A percentile compares a stretch with the other conserved stretches of the same genome.
Conservation (phyloP, 2,329 filamentous ascomycete species). For the Calonectria ilicicola region DNA sequence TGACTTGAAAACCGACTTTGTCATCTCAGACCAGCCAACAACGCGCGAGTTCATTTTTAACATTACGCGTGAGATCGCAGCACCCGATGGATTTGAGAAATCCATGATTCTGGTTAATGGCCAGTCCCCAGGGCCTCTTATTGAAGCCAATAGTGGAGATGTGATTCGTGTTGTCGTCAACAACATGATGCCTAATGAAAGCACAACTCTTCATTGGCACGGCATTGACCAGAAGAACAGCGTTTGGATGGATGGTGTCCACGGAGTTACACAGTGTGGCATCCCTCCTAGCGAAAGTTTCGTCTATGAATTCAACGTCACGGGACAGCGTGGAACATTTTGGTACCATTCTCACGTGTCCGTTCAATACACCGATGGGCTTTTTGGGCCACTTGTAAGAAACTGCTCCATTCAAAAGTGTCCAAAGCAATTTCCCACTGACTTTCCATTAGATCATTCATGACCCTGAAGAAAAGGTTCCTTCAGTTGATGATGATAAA, state of each 20-base stretch:
- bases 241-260: constrained; percentile 59
- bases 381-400: constrained; percentile 46
- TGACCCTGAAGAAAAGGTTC: constrained; percentile 51
- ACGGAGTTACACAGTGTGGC: constrained; percentile 67
- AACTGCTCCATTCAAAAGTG: constrained; percentile 41
- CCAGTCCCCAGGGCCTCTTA: constrained; percentile 71
- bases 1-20: constrained; percentile 21
- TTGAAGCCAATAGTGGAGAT: constrained; percentile 69
- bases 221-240: constrained; percentile 57
- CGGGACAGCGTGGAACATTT: constrained; percentile 20
- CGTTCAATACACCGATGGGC: constrained; percentile 68
- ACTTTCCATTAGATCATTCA: constrained; percentile 46
- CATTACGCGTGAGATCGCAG: constrained; percentile 7
- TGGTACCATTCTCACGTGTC: constrained; percentile 24
- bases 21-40: constrained; percentile 8
- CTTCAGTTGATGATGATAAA: constrained; percentile 49
- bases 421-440: constrained; percentile 31
- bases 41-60: constrained; percentile 24
- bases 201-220: constrained; percentile 60
- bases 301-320: constrained; percentile 55
- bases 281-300: constrained; percentile 66
- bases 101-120: constrained; percentile 70
- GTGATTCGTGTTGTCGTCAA: constrained; percentile 70
- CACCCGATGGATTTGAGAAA: constrained; percentile 42
- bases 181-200: constrained; percentile 68